Evolutionary conservation across 2,329 filamentous ascomycete genomes (phyloP).

Genomic region (Colletotrichum godetiae): DNA sequence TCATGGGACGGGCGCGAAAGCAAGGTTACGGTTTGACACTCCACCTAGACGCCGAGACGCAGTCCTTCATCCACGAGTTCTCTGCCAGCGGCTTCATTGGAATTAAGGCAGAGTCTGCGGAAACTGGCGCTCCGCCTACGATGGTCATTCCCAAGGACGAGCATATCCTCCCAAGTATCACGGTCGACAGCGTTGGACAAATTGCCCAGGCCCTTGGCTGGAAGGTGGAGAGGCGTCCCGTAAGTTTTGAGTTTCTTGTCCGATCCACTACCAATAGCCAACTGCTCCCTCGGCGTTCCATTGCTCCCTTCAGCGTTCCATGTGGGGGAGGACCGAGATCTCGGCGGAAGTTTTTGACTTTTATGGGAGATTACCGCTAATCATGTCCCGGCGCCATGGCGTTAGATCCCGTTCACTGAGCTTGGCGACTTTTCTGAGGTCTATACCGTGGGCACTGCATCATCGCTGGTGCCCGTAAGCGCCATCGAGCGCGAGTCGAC

Average conservation of each 20-base stretch:
- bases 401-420: background rate
- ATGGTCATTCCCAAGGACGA: background rate
- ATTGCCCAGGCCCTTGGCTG: background rate
- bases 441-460: background rate
- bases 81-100: conserved; percentile 76
- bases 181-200: background rate
- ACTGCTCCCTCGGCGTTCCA: background rate
- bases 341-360: background rate
- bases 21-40: conserved; percentile 75
- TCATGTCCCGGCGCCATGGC: background rate
- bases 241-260: background rate
- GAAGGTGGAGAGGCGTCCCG: background rate
- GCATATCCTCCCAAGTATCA: background rate
- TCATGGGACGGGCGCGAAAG: conserved; percentile 69
- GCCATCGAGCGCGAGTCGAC: background rate
- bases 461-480: background rate
- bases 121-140: background rate
- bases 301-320: background rate
- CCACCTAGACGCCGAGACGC: conserved; percentile 74
- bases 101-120: conserved; percentile 56
- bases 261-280: background rate
- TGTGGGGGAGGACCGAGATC: background rate
- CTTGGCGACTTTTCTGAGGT: conserved; percentile 12
- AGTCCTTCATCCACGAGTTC: conserved; percentile 75
- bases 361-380: background rate